Evolutionary conservation across 2,329 filamentous ascomycete species (phyloP).

Genomic region (Cucurbitaria berberidis): DNA sequence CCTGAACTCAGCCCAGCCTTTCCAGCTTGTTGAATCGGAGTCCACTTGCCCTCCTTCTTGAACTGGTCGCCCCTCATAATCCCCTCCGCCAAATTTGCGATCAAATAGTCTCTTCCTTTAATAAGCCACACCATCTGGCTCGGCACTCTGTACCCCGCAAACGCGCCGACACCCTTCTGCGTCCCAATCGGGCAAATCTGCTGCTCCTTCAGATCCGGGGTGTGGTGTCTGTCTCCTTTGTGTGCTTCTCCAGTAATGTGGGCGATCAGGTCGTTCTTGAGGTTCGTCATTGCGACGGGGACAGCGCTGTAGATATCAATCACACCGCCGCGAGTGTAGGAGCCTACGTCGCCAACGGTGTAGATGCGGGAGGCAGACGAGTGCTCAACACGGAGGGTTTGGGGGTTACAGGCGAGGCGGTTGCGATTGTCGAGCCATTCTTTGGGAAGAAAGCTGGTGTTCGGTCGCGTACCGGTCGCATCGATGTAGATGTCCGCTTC

Average conservation of each 20-base stretch:
- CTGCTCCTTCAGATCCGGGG: constrained; percentile 40
- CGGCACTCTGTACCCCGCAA: constrained; percentile 47
- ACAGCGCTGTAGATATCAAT: constrained; percentile 52
- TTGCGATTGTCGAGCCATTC: constrained; percentile 57
- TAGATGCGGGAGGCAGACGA: constrained; percentile 54
- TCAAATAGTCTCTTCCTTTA: constrained; percentile 54
- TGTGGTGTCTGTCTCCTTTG: constrained; percentile 41
- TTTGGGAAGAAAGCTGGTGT: constrained; percentile 60
- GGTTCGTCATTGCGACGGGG: constrained; percentile 54
- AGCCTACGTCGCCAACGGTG: constrained; percentile 57
- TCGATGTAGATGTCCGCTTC: constrained; percentile 62
- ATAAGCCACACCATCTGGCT: constrained; percentile 52
- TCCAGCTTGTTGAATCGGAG: constrained; percentile 30
- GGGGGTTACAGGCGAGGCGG: constrained; percentile 57
- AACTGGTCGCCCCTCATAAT: constrained; percentile 40
- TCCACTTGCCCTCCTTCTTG: constrained; percentile 47
- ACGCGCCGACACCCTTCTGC: constrained; percentile 47
- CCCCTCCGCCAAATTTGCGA: constrained; percentile 29
- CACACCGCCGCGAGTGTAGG: constrained; percentile 53
- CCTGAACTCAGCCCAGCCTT: constrained; percentile 32
- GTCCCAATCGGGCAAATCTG: constrained; percentile 47
- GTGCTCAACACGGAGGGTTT: constrained; percentile 55
- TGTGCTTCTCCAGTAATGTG: constrained; percentile 33
- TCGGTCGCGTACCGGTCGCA: constrained; percentile 59
- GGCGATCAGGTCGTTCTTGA: constrained; percentile 55